Evolutionary conservation across 2,329 filamentous ascomycete species (phyloP).

Genomic region (Monilinia laxa): DNA sequence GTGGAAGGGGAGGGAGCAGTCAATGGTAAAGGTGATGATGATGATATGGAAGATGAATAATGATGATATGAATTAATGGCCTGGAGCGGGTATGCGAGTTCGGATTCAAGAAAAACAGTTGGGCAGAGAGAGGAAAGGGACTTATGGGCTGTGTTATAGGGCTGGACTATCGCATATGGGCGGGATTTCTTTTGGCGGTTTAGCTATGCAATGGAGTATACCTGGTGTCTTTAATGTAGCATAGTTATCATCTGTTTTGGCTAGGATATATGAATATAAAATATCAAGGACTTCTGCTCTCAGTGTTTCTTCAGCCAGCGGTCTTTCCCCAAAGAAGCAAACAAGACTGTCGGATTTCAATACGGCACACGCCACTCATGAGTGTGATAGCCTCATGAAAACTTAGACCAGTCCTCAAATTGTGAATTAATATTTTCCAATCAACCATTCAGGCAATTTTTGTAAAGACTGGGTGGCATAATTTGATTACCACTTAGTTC

Average conservation of each 20-base stretch:
- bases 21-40: conserved; percentile 1
- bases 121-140: background rate
- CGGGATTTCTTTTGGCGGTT: background rate
- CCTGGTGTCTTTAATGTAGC: background rate
- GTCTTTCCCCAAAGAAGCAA: too few relatives aligned
- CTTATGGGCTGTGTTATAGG: conserved; percentile 1
- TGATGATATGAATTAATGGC: background rate
- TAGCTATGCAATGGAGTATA: background rate
- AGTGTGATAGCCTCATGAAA: too few relatives aligned
- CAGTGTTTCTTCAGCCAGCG: too few relatives aligned
- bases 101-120: background rate
- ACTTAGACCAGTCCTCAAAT: too few relatives aligned
- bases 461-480: too few relatives aligned
- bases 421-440: too few relatives aligned
- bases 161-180: background rate
- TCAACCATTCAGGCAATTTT: too few relatives aligned
- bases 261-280: background rate
- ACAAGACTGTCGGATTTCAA: too few relatives aligned
- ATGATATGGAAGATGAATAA: conserved; percentile 10
- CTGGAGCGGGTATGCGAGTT: background rate
- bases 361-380: too few relatives aligned
- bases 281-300: too few relatives aligned
- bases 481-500: too few relatives aligned
- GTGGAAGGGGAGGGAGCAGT: background rate
- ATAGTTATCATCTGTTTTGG: background rate